Conservation (phyloP, 2,329 filamentous ascomycete genomes). For the Plectosphaerella plurivora region DNA sequence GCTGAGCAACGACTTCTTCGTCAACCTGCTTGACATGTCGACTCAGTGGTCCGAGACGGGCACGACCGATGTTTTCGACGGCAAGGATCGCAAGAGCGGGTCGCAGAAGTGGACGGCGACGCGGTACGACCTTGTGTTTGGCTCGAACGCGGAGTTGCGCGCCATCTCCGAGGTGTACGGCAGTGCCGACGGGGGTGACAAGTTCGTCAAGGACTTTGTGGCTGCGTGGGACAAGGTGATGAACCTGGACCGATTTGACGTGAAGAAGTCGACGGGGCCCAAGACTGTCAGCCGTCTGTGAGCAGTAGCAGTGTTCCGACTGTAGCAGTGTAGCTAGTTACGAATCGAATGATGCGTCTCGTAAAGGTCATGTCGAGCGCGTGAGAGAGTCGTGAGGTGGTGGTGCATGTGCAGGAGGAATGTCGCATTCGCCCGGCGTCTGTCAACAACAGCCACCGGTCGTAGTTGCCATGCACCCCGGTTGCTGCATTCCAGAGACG, state of each 20-base stretch:
- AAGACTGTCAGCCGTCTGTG: neutral
- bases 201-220: constrained; percentile 69
- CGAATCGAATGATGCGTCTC: too few relatives aligned
- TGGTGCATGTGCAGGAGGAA: too few relatives aligned
- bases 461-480: too few relatives aligned
- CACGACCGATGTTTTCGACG: constrained; percentile 55
- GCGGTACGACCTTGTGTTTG: constrained; percentile 66
- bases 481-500: too few relatives aligned
- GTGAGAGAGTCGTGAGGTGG: too few relatives aligned
- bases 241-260: constrained; percentile 67
- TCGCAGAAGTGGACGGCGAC: constrained; percentile 65
- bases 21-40: constrained; percentile 68
- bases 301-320: neutral
- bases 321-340: too few relatives aligned
- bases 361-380: too few relatives aligned
- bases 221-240: constrained; percentile 70
- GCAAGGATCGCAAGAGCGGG: constrained; percentile 61
- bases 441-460: too few relatives aligned
- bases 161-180: constrained; percentile 68
- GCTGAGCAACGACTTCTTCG: constrained; percentile 77
- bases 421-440: too few relatives aligned
- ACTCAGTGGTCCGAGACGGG: constrained; percentile 52
- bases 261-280: constrained; percentile 18
- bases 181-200: constrained; percentile 51
- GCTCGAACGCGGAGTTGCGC: constrained; percentile 69